Base-by-base conservation (phyloP, 2,329 filamentous ascomycete species). In the Atkinsonella hypoxylon region DNA sequence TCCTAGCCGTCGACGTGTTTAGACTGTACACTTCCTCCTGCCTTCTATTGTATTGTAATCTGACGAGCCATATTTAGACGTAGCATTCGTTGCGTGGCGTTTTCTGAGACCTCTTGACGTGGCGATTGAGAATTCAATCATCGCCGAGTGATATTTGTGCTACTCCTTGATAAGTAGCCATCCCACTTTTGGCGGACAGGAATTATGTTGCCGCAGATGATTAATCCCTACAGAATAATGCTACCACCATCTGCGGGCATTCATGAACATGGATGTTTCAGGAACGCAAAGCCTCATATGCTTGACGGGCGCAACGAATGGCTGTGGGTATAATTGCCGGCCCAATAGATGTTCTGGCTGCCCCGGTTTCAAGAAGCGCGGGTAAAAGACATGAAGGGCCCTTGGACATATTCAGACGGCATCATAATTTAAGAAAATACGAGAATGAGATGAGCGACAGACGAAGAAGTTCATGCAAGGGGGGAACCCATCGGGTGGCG, bases 21-120 rank as follows among this genome's bases (percentile, higher is more conserved):
- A 38, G 26, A 18, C 20, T 40, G 18, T 48, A 30, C n/a, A 17
- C 20, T 15, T 26, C 34, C 20, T 17, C 8, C 44, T 18, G n/a
- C 13, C 45, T 22, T 32, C 18, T n/a, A 12, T 5, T 5, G 18
- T 32, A 32, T 26, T 40, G 38, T 17, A 48, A 26, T 38, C 9
- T 41, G 38, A 6, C 3, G 18, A 4, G 9, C 32, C 4, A 26
- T n/a, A 9, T 36, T 36, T 20, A 10, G 13, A 11, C 9, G 45
- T 18, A n/a, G 32, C 20, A 26, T n/a, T 15, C 15, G 5, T n/a
- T 32, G 46, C 15, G 40, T 39, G 47, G 31, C 47, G 17, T 44
- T 15, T 49, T 44, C 41, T 22, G 47, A 49, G 41, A 49, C 41
- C 22, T 31, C 38, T 22, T 18, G 41, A 36, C 47, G 40, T 20